A percentile compares a stretch with the other conserved stretches of the same genome.
phyloP scores from a whole-genome alignment of 2,329 filamentous ascomycete genomes.

The Neopestalotiopsis rosae region DNA sequence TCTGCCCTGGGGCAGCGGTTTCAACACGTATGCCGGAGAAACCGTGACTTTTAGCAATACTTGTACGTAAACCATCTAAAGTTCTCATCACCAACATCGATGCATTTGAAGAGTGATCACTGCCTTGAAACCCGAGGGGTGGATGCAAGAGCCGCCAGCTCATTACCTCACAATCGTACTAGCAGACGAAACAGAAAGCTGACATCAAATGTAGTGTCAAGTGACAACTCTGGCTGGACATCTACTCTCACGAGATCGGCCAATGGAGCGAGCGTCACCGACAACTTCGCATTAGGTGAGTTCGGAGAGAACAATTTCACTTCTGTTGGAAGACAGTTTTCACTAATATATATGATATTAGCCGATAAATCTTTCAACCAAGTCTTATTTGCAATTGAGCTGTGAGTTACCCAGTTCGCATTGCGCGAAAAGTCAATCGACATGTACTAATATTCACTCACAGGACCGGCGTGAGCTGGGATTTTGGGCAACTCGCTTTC shows the following conservation, averaged over 20 bases:
- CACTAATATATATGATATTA: slow-evolving; percentile 20
- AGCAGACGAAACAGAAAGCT: not conserved
- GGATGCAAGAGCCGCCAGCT: too few species aligned
- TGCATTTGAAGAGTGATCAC: too few species aligned
- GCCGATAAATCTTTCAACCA: slow-evolving; percentile 45
- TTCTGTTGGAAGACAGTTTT: too few species aligned
- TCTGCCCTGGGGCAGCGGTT: slow-evolving; percentile 44
- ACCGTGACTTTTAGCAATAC: slow-evolving; percentile 39
- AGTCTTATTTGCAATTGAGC: slow-evolving; percentile 46
- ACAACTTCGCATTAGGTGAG: slow-evolving; percentile 40
- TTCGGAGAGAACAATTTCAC: not conserved
- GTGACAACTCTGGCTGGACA: slow-evolving; percentile 37
- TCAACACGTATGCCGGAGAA: slow-evolving; percentile 41
- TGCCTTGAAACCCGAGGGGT: too few species aligned
- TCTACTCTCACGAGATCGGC: slow-evolving; percentile 38
- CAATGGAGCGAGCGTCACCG: slow-evolving; percentile 34
- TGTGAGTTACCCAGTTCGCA: slow-evolving; percentile 34
- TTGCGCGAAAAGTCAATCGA: not conserved
- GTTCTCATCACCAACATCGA: too few species aligned
- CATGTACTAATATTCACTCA: not conserved
- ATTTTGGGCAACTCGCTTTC: slow-evolving; percentile 45
- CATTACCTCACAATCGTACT: not conserved
- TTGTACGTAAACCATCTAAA: not conserved
- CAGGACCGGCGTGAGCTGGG: slow-evolving; percentile 41
- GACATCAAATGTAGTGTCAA: slow-evolving; percentile 15